A percentile compares a stretch with the other conserved stretches of the same genome.
Evolutionary conservation across 441 rosid species (phyloP).

Genomic region (Erodium moschatum): DNA sequence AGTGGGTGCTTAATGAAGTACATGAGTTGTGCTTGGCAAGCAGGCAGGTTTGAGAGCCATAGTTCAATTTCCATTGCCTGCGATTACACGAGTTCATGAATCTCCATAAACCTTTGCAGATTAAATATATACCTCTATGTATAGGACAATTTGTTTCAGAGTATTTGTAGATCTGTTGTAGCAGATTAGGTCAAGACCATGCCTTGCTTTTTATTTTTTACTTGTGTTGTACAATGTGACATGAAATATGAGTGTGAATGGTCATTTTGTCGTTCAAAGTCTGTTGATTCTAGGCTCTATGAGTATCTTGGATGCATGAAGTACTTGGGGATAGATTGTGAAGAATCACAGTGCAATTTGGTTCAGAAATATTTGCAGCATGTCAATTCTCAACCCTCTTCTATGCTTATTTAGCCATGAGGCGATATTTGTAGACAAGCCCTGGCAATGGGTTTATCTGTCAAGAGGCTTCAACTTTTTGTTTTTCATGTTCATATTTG

Average conservation of each 20-base stretch:
- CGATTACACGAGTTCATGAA: background rate
- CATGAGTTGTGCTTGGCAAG: constrained; percentile 73
- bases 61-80: background rate
- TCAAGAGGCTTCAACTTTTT: too few relatives aligned
- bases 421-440: too few relatives aligned
- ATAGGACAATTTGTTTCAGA: background rate
- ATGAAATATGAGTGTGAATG: background rate
- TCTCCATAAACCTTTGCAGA: background rate
- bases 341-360: too few relatives aligned
- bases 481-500: too few relatives aligned
- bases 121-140: background rate
- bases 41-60: constrained; percentile 6
- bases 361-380: too few relatives aligned
- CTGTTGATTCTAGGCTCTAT: background rate
- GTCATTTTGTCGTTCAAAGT: background rate
- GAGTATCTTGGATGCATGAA: too few relatives aligned
- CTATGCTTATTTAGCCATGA: too few relatives aligned
- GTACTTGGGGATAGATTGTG: too few relatives aligned
- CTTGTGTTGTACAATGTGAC: background rate
- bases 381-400: too few relatives aligned
- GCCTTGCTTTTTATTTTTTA: background rate
- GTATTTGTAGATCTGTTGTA: background rate
- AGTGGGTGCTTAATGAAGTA: constrained; percentile 88
- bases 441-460: too few relatives aligned
- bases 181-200: background rate